phyloP scores from a whole-genome alignment of 2,329 filamentous ascomycete genomes.

The Fusarium aywerte region DNA sequence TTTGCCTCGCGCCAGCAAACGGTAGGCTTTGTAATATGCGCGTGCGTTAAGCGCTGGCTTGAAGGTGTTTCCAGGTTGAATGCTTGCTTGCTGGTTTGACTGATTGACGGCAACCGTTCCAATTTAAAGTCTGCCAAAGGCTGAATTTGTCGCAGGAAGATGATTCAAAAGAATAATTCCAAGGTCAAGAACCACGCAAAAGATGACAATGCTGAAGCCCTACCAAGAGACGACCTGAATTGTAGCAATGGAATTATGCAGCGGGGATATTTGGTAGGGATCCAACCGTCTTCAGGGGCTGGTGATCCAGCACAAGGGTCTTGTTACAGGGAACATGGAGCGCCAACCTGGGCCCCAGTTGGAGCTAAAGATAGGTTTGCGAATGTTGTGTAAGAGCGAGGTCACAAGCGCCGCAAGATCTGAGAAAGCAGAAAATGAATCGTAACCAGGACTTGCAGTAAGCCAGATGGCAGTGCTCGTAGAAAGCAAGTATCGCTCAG shows the following conservation, averaged over 20 bases:
- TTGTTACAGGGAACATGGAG: conserved; percentile 16
- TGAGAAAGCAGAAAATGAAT: conserved; percentile 1
- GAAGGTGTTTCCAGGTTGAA: conserved; percentile 8
- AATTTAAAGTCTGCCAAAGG: conserved; percentile 15
- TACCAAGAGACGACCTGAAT: conserved; percentile 29
- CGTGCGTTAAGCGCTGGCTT: conserved; percentile 32
- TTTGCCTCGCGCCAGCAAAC: conserved; percentile 35
- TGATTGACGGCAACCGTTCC: conserved; percentile 27
- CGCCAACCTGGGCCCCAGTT: conserved; percentile 8
- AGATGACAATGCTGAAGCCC: conserved; percentile 24
- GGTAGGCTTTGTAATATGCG: conserved; percentile 37
- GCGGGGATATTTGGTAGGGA: conserved; percentile 26
- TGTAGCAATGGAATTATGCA: conserved; percentile 21
- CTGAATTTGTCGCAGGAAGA: conserved; percentile 18
- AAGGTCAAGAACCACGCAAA: conserved; percentile 15
- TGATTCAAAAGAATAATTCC: conserved; percentile 15
- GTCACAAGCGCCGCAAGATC: conserved; percentile 6
- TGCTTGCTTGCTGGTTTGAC: conserved; percentile 22
- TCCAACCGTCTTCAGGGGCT: conserved; percentile 35
- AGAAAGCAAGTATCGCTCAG: background rate
- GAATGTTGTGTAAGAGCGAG: conserved; percentile 15
- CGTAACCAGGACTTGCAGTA: background rate
- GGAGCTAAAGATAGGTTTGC: conserved; percentile 9
- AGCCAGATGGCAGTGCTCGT: conserved; percentile 7
- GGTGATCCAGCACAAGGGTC: conserved; percentile 31